A percentile compares a stretch with the other conserved stretches of the same genome.
These are phyloP conservation scores for Monocercomonoides exilis DNA, from an alignment of 78 protist genomes.

Conservation along the genomic window DNA sequence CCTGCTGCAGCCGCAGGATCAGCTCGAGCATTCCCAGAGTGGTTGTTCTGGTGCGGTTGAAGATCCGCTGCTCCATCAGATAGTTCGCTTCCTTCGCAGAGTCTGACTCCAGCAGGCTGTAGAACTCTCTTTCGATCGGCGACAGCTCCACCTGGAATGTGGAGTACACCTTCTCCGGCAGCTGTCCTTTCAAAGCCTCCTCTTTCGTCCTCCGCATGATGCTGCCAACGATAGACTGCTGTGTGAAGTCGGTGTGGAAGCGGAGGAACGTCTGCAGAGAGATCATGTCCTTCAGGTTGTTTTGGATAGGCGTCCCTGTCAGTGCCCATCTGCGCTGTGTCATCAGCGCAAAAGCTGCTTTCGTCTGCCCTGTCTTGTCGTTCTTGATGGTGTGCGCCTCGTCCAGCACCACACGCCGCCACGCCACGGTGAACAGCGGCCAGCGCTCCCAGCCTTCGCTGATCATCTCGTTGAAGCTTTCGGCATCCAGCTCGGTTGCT, in stretches of 20 bases:
- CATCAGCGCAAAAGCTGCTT: neutral
- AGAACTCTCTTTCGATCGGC: neutral
- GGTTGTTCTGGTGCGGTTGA: neutral
- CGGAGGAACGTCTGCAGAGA: neutral
- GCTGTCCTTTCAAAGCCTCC: neutral
- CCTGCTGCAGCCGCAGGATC: neutral
- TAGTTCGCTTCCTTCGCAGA: neutral
- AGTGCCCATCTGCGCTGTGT: slow-evolving; percentile 1
- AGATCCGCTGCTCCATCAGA: neutral
- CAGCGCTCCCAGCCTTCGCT: no score
- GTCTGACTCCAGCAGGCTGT: neutral
- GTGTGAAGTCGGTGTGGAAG: neutral
- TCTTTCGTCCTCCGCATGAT: neutral
- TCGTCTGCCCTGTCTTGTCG: neutral
- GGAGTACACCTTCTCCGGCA: neutral
- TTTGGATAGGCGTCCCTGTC: slow-evolving; percentile 4
- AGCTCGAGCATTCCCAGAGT: slow-evolving; percentile 1
- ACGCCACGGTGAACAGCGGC: neutral
- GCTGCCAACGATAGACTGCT: neutral
- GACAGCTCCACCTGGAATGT: neutral
- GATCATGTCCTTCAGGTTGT: neutral
- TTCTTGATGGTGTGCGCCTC: slow-evolving; percentile 15
- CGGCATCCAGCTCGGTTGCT: no score
- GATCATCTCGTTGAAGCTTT: no score
- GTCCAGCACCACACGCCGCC: slow-evolving; percentile 11